Conservation (phyloP, 2,329 filamentous ascomycete species). For the Penicillium sp. region DNA sequence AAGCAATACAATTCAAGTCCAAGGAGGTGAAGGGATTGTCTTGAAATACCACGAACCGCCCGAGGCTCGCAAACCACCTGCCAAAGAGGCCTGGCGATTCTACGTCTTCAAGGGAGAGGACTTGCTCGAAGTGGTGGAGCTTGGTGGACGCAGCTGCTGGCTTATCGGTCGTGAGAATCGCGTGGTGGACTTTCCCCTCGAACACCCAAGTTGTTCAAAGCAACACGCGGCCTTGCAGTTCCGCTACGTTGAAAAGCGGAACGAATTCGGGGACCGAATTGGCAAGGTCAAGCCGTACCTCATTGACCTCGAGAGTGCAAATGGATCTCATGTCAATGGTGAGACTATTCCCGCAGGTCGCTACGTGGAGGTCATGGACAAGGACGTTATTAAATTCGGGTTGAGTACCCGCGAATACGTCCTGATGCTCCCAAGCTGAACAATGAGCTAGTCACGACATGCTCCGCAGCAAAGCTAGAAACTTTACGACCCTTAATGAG, state of each 20-base stretch:
- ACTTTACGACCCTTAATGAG: neutral
- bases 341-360: constrained; percentile 72
- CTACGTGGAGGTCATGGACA: constrained; percentile 83
- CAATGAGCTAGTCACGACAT: neutral
- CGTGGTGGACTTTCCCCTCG: constrained; percentile 80
- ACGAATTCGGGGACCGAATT: constrained; percentile 83
- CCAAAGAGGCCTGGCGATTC: constrained; percentile 80
- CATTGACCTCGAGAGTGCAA: constrained; percentile 90
- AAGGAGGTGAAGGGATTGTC: constrained; percentile 65
- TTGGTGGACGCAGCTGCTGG: constrained; percentile 83
- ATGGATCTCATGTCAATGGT: constrained; percentile 83
- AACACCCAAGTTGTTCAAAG: constrained; percentile 91
- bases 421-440: constrained; percentile 69
- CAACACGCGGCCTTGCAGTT: constrained; percentile 97
- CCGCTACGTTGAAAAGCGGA: constrained; percentile 76
- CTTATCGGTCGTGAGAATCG: constrained; percentile 78
- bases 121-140: constrained; percentile 77
- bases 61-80: constrained; percentile 84
- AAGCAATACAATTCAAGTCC: constrained; percentile 73
- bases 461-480: neutral
- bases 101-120: constrained; percentile 89
- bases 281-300: constrained; percentile 84
- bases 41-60: constrained; percentile 96
- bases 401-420: constrained; percentile 91
- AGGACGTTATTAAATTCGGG: constrained; percentile 88